Conservation (phyloP, 306 rosid species). For the Pyrus communis region DNA sequence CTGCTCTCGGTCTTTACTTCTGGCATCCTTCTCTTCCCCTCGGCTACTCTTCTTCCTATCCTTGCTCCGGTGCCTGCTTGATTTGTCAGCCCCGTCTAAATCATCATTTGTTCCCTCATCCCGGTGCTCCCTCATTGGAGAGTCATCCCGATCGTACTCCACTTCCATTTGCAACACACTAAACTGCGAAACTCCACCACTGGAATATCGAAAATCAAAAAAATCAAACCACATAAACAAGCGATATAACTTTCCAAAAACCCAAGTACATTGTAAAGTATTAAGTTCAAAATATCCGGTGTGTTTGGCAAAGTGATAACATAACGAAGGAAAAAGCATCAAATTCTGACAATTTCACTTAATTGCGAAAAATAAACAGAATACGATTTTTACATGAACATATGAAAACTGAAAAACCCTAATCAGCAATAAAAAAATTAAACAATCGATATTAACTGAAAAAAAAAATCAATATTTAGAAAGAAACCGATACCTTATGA, state of each 20-base stretch:
- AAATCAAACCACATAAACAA: not conserved
- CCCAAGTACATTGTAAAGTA: not conserved
- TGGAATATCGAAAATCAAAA: not conserved
- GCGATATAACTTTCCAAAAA: not conserved
- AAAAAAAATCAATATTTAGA: not conserved
- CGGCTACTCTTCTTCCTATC: constrained; percentile 66
- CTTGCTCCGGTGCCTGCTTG: constrained; percentile 57
- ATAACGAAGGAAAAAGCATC: not conserved
- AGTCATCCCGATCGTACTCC: constrained; percentile 43
- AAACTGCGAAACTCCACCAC: constrained; percentile 2
- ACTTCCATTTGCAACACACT: constrained; percentile 32
- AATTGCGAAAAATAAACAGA: not conserved
- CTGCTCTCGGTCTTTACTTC: constrained; percentile 56
- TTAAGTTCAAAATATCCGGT: not conserved
- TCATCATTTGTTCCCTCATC: constrained; percentile 25
- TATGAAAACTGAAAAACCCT: not conserved
- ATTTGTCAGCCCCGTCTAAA: constrained; percentile 39
- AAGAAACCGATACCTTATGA: not conserved
- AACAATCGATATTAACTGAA: not conserved
- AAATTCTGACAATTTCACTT: not conserved
- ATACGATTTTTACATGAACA: not conserved
- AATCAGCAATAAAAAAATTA: not conserved
- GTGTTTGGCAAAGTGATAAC: not conserved
- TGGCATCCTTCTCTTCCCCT: constrained; percentile 63
- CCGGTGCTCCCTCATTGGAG: constrained; percentile 28